Evolutionary conservation across 2,329 filamentous ascomycete genomes (phyloP).

Genomic region (Talaromyces sp.): DNA sequence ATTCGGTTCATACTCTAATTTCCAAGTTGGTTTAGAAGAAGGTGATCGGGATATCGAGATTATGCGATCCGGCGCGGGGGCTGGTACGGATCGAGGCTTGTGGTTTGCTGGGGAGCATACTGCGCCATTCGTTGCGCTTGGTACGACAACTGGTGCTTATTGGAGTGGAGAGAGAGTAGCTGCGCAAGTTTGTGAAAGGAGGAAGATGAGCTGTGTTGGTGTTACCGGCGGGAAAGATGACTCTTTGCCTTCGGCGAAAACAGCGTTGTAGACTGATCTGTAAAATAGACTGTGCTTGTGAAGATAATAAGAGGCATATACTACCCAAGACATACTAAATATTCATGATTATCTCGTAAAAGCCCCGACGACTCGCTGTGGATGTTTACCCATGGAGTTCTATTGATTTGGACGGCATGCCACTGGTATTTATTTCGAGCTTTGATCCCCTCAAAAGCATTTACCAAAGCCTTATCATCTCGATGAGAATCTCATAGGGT

Average conservation of each 20-base stretch:
- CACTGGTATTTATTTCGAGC: no score
- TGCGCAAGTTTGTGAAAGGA: constrained; percentile 49
- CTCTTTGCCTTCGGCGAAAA: constrained; percentile 33
- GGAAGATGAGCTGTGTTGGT: constrained; percentile 29
- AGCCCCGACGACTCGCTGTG: no score
- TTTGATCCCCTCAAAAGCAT: no score
- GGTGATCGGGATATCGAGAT: constrained; percentile 72
- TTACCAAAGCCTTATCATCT: no score
- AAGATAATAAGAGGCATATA: no score
- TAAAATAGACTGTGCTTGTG: neutral
- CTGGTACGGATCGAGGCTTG: constrained; percentile 61
- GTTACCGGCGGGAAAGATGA: constrained; percentile 31
- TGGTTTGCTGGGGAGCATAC: constrained; percentile 94
- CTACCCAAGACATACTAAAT: no score
- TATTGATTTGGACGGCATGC: no score
- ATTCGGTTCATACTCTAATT: constrained; percentile 82
- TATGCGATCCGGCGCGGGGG: constrained; percentile 55
- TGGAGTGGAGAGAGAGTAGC: constrained; percentile 85
- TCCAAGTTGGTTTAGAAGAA: constrained; percentile 71
- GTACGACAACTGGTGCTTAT: constrained; percentile 87
- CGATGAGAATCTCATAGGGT: no score
- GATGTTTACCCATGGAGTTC: no score
- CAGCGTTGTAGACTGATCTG: neutral
- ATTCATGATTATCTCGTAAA: neutral
- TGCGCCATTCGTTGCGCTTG: constrained; percentile 83